phyloP scores from a whole-genome alignment of 306 rosid species.

The Quercus wislizeni region DNA sequence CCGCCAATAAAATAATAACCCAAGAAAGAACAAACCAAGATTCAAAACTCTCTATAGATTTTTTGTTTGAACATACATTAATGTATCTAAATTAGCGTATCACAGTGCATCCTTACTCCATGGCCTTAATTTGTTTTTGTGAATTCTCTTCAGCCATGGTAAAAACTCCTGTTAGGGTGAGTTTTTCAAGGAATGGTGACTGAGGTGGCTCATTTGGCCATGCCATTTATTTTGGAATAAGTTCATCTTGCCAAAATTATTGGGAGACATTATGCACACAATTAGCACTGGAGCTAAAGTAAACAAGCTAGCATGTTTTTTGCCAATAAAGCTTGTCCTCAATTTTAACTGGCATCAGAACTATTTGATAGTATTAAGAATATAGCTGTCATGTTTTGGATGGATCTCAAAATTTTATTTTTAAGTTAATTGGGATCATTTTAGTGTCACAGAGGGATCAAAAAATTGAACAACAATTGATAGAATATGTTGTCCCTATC shows the following conservation, averaged over 20 bases:
- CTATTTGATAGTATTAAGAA: background rate
- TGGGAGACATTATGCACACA: background rate
- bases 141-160: background rate
- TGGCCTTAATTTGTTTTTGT: background rate
- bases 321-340: background rate
- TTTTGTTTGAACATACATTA: slow-evolving; percentile 10
- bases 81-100: background rate
- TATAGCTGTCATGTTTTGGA: slow-evolving; percentile 4
- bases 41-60: no score
- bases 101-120: background rate
- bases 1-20: no score
- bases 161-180: slow-evolving; percentile 11
- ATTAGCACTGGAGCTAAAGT: background rate
- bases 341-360: background rate
- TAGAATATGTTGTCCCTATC: background rate
- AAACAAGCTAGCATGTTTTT: background rate
- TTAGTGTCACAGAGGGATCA: slow-evolving; percentile 3
- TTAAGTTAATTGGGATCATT: background rate
- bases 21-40: no score
- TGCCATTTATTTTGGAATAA: background rate
- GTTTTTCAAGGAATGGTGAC: slow-evolving; percentile 8
- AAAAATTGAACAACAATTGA: background rate
- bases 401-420: slow-evolving; percentile 1
- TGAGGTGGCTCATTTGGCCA: background rate
- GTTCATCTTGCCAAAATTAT: background rate